Base-by-base conservation (phyloP, 768 basidiomycete genomes). In the Tylopilus sp. region DNA sequence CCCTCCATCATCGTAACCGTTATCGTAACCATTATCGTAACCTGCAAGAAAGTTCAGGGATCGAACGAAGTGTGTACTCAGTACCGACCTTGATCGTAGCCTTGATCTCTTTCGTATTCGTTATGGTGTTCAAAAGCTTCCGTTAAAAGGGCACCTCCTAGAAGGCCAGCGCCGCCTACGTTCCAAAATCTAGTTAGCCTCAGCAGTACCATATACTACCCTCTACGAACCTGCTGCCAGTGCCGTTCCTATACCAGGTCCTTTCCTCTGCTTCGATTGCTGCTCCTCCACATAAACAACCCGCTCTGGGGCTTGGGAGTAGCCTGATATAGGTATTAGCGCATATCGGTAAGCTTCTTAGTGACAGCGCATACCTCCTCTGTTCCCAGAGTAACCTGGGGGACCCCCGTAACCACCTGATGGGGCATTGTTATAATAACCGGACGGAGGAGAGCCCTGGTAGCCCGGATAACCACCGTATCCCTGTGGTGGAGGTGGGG, bases 111-210 rank as follows among this genome's bases (percentile, higher is more conserved):
- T 34, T 66, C 70, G 17, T 37, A 16, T 0, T 74, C 72, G 29
- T 77, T 45, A 43, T 76, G 70, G 53, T 69, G 66, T 41, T 83
- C 83, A 28, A 82, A 54, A 0, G 78, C 80, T 41, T 82, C 74
- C 31, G 62, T 78, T 34, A 87, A 61, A 40, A 88, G 65, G 3
- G 72, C 71, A 53, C 87, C 87, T 34, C 81, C 86, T n/a, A 85
- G 63, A n/a, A 87, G 64, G 53, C 84, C 87, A 16, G 74, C 86
- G 61, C 79, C 86, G 57, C 77, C 85, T 79, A 54, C 50, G 24
- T 47, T 48, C 17, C 50, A 29, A 46, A 41, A 34, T 33, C 26
- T 33, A 30, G 54, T 60, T 22, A 56, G 53, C 13, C 25, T 42
- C 17, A 25, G 26, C 37, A 12, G 31, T 21, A 43, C 48, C 29